Evolutionary conservation across 2,329 filamentous ascomycete species (phyloP).

Genomic region (Colletotrichum tropicale): DNA sequence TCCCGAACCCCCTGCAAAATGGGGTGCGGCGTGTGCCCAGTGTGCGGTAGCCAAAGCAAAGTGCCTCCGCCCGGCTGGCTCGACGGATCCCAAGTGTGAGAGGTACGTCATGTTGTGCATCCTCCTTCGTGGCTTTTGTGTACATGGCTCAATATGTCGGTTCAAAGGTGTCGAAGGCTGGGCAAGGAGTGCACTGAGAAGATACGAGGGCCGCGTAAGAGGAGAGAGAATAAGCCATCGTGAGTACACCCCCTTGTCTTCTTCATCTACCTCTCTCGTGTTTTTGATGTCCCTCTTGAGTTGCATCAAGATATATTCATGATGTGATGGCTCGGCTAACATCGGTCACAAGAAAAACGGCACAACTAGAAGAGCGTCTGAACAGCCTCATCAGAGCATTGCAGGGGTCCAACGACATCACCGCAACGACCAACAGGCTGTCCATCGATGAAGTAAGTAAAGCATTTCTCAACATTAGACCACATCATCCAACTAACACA

Average conservation of each 20-base stretch:
- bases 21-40: slow-evolving; percentile 54
- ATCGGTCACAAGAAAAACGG: slow-evolving; percentile 45
- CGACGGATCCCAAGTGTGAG: slow-evolving; percentile 44
- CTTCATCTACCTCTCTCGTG: rapidly evolving
- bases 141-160: background rate
- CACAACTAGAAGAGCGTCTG: slow-evolving; percentile 53
- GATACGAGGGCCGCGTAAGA: slow-evolving; percentile 54
- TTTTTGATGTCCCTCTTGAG: background rate
- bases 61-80: slow-evolving; percentile 46
- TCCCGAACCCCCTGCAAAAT: slow-evolving; percentile 28
- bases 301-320: background rate
- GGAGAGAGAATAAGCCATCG: slow-evolving; percentile 54
- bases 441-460: background rate
- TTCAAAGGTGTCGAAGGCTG: slow-evolving; percentile 49
- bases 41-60: slow-evolving; percentile 55
- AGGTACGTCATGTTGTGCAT: slow-evolving; percentile 28
- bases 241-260: slow-evolving; percentile 34
- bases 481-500: background rate
- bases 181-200: slow-evolving; percentile 52
- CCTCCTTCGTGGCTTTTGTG: background rate
- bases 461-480: rapidly evolving
- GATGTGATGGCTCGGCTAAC: background rate
- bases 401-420: slow-evolving; percentile 44
- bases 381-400: slow-evolving; percentile 55
- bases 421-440: background rate